phyloP scores from a whole-genome alignment of 768 basidiomycete genomes.

The Rhodotorula taiwanensis region DNA sequence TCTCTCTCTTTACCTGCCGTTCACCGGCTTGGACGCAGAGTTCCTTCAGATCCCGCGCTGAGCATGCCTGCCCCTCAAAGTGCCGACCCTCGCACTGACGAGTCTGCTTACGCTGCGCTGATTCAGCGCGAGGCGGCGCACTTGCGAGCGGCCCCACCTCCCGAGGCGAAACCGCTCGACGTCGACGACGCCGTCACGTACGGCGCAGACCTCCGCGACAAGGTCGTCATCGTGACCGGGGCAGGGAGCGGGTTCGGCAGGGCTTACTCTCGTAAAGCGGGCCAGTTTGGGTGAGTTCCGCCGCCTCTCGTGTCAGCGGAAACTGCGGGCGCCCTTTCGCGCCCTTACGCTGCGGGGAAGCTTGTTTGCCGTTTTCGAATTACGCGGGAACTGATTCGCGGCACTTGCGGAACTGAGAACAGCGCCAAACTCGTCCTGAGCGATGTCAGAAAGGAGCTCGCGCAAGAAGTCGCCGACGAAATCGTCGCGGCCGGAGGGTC shows the following conservation, averaged over 20 bases:
- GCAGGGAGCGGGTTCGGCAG: conserved; percentile 19
- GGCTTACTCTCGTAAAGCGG: conserved; percentile 2
- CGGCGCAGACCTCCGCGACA: conserved; percentile 1
- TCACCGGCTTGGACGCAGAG: no score
- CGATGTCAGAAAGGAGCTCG: conserved; percentile 2
- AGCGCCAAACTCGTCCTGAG: conserved; percentile 28
- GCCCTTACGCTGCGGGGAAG: no score
- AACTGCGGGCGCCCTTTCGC: not conserved
- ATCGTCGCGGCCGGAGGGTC: conserved; percentile 18
- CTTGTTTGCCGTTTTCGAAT: no score
- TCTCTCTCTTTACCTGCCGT: no score
- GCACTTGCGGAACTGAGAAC: no score
- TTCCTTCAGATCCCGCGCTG: no score
- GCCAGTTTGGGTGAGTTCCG: not conserved
- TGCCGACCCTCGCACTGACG: no score
- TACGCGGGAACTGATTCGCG: no score
- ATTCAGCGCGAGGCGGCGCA: not conserved
- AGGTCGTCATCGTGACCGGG: conserved; percentile 29
- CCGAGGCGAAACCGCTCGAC: not conserved
- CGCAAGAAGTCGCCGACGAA: conserved; percentile 12
- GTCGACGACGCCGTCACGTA: conserved; percentile 3
- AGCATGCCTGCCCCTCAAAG: no score
- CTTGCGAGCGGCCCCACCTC: not conserved
- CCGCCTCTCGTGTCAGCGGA: no score
- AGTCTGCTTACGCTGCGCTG: not conserved